phyloP scores from a whole-genome alignment of 129 eudicot species.

The Oenanthe sinensis region DNA sequence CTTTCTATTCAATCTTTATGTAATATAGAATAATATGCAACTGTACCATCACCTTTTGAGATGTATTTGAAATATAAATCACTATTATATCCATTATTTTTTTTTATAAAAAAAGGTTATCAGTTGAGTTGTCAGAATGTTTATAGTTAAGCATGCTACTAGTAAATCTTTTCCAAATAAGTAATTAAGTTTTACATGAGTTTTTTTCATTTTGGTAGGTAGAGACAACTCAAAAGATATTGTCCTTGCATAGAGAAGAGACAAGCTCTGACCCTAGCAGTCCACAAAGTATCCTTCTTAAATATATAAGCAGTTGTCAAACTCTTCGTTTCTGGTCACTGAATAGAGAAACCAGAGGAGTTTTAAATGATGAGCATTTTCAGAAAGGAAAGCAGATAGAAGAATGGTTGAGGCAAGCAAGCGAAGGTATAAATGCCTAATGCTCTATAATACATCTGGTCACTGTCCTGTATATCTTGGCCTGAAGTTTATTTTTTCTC shows the following conservation, averaged over 20 bases:
- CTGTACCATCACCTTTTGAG: not conserved
- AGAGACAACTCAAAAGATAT: slow-evolving; percentile 70
- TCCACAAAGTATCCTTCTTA: slow-evolving; percentile 79
- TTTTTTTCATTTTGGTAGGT: slow-evolving; percentile 34
- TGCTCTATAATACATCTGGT: not conserved
- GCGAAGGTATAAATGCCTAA: slow-evolving; percentile 47
- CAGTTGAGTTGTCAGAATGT: not conserved
- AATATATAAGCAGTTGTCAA: slow-evolving; percentile 93
- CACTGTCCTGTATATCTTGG: not conserved
- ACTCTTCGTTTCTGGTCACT: slow-evolving; percentile 84
- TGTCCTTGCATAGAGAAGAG: slow-evolving; percentile 83
- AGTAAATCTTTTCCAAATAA: not conserved
- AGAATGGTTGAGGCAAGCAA: slow-evolving; percentile 92
- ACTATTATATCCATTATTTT: not conserved
- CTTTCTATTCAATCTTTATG: not conserved
- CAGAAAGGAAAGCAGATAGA: slow-evolving; percentile 94
- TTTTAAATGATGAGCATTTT: slow-evolving; percentile 66
- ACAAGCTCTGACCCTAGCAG: slow-evolving; percentile 79
- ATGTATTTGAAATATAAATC: not conserved
- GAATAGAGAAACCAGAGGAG: slow-evolving; percentile 58
- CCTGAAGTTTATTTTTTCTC: not conserved
- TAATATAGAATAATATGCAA: not conserved
- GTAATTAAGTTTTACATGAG: not conserved
- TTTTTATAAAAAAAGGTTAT: not conserved
- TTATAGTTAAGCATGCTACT: not conserved